Conservation (phyloP, 805 yeast genomes). For the Candida ulmi region DNA sequence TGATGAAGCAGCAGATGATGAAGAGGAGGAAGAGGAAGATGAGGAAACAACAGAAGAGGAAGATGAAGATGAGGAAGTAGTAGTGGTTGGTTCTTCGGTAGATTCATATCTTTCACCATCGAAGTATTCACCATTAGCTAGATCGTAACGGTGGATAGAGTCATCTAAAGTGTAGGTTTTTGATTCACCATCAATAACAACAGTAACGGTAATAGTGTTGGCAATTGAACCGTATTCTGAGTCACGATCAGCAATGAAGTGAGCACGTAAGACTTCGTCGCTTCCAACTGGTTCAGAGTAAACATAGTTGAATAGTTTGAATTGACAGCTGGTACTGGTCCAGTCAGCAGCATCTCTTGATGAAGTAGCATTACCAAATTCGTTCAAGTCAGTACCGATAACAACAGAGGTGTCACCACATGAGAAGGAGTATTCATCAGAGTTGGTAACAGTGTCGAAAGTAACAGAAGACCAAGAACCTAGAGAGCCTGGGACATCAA, state of each 20-base stretch:
- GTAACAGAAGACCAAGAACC: constrained; percentile 1
- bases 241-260: not conserved
- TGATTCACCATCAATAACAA: not conserved
- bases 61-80: too few species aligned
- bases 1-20: too few species aligned
- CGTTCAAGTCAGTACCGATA: not conserved
- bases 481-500: not conserved
- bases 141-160: not conserved
- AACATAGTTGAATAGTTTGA: not conserved
- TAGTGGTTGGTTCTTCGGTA: not conserved
- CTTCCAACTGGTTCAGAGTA: not conserved
- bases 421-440: not conserved
- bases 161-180: not conserved
- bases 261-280: not conserved
- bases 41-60: too few species aligned
- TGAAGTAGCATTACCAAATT: not conserved
- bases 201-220: not conserved
- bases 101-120: not conserved
- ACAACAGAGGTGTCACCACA: not conserved
- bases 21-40: too few species aligned
- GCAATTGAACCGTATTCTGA: too few species aligned
- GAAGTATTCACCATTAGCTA: not conserved
- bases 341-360: not conserved
- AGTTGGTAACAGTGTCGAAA: not conserved
- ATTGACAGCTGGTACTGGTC: not conserved